These are phyloP conservation scores for Neocatenulostroma microsporum DNA, from an alignment of 2,329 filamentous ascomycete genomes.

Conservation along the genomic window DNA sequence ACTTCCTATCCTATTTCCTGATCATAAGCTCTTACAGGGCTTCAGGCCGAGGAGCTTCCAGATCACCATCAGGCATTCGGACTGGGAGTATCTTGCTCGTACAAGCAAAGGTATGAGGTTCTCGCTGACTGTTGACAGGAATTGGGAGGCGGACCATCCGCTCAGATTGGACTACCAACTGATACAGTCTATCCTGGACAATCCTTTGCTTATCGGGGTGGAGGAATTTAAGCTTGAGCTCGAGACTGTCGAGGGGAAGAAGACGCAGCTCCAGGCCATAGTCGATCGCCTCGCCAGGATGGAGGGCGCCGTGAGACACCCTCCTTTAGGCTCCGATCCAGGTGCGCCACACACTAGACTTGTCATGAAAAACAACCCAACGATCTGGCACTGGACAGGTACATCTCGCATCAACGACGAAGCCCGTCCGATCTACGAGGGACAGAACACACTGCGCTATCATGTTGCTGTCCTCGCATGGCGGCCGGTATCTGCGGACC, in stretches of 20 bases:
- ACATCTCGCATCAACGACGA: conserved; percentile 33
- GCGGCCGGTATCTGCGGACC: too few species aligned
- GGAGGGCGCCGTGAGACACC: too few species aligned
- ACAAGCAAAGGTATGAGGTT: too few species aligned
- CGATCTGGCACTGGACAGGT: conserved; percentile 38
- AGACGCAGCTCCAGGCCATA: conserved; percentile 39
- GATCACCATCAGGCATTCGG: conserved; percentile 29
- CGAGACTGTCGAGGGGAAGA: conserved; percentile 43
- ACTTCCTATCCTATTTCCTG: too few species aligned
- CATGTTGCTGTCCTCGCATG: conserved; percentile 38
- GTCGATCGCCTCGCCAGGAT: conserved; percentile 28
- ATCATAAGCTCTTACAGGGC: conserved; percentile 4
- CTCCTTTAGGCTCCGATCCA: too few species aligned
- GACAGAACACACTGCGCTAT: conserved; percentile 35
- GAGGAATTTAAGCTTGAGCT: conserved; percentile 27
- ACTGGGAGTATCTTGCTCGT: conserved; percentile 32
- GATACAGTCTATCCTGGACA: conserved; percentile 17
- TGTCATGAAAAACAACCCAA: conserved; percentile 10
- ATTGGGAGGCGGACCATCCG: conserved; percentile 27
- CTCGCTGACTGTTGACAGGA: too few species aligned
- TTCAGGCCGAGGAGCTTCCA: conserved; percentile 19
- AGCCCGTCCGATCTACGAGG: conserved; percentile 40
- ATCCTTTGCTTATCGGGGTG: conserved; percentile 25
- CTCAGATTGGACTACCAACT: conserved; percentile 22
- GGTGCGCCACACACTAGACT: conserved; percentile 24